Conservation (phyloP, 2,329 filamentous ascomycete species). For the Xylaria sp. region DNA sequence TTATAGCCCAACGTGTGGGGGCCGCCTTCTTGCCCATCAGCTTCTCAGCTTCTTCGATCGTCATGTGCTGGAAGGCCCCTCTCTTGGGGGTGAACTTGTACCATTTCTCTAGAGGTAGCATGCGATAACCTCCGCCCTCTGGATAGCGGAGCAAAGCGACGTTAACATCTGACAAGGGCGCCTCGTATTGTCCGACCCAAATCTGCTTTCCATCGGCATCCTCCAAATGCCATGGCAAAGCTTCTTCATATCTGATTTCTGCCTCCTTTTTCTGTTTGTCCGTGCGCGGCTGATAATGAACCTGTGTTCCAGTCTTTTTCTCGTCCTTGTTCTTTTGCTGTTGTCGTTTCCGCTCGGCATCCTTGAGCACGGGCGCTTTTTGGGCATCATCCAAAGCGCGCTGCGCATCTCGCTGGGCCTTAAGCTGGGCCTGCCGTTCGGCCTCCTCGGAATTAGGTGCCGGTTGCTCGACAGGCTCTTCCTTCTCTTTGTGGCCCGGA, state of each 20-base stretch:
- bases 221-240: constrained; percentile 95
- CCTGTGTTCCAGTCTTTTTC: constrained; percentile 83
- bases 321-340: constrained; percentile 69
- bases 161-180: constrained; percentile 85
- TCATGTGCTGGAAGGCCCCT: constrained; percentile 76
- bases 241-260: constrained; percentile 89
- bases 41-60: constrained; percentile 86
- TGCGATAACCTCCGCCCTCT: constrained; percentile 73
- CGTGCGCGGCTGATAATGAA: constrained; percentile 80
- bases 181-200: constrained; percentile 92
- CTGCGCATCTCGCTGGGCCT: constrained; percentile 85
- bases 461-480: constrained; percentile 62
- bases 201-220: constrained; percentile 96
- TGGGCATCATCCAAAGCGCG: constrained; percentile 89
- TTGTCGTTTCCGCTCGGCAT: constrained; percentile 59
- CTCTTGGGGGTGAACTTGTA: constrained; percentile 88
- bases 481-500: constrained; percentile 71
- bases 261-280: constrained; percentile 83
- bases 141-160: constrained; percentile 78
- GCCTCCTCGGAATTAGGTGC: constrained; percentile 67
- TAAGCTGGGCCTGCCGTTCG: constrained; percentile 73
- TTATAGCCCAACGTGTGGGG: constrained; percentile 83
- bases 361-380: constrained; percentile 84
- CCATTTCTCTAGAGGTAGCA: constrained; percentile 95
- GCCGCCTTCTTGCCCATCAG: constrained; percentile 82